Conservation (phyloP, 2,329 filamentous ascomycete species). For the Dothideomycetidae sp. region DNA sequence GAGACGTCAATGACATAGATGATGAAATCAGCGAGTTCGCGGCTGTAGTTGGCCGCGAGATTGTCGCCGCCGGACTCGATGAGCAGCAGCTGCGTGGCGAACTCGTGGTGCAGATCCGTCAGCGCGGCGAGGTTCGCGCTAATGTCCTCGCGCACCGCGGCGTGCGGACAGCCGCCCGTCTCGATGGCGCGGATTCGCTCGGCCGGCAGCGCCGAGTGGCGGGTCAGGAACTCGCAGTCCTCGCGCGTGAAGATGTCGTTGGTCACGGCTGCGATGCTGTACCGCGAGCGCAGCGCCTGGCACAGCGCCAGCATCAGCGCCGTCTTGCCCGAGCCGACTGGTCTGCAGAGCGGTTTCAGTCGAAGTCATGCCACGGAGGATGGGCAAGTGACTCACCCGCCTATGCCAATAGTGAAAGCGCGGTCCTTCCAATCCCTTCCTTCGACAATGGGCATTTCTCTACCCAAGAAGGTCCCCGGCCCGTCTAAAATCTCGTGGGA, state of each 20-base stretch:
- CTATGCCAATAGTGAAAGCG: slow-evolving; percentile 94
- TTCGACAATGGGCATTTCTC: slow-evolving; percentile 88
- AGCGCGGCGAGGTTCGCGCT: slow-evolving; percentile 83
- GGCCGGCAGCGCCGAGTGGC: slow-evolving; percentile 67
- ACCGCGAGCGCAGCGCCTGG: slow-evolving; percentile 61
- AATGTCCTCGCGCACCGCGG: slow-evolving; percentile 94
- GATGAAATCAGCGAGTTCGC: slow-evolving; percentile 93
- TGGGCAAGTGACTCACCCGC: slow-evolving; percentile 51
- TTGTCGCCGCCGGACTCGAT: slow-evolving; percentile 97
- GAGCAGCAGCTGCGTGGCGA: slow-evolving; percentile 68
- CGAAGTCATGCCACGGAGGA: neutral
- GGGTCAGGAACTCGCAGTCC: slow-evolving; percentile 93
- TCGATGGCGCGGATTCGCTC: slow-evolving; percentile 87
- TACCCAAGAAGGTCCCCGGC: slow-evolving; percentile 73
- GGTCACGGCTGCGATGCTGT: slow-evolving; percentile 86
- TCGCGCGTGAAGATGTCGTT: slow-evolving; percentile 98
- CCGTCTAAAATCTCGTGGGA: slow-evolving; percentile 91
- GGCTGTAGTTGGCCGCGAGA: slow-evolving; percentile 87
- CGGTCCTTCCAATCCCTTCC: slow-evolving; percentile 76
- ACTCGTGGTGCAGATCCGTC: slow-evolving; percentile 71
- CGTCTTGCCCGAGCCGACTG: slow-evolving; percentile 93
- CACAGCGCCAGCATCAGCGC: slow-evolving; percentile 92
- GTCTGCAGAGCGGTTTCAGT: slow-evolving; percentile 40
- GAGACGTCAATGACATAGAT: slow-evolving; percentile 97
- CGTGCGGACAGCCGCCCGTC: slow-evolving; percentile 92